Percentiles rank a stretch among this genome's conserved stretches.
Evolutionary conservation across 768 basidiomycete species (phyloP).

Genomic region (Pleurotus pulmonarius): DNA sequence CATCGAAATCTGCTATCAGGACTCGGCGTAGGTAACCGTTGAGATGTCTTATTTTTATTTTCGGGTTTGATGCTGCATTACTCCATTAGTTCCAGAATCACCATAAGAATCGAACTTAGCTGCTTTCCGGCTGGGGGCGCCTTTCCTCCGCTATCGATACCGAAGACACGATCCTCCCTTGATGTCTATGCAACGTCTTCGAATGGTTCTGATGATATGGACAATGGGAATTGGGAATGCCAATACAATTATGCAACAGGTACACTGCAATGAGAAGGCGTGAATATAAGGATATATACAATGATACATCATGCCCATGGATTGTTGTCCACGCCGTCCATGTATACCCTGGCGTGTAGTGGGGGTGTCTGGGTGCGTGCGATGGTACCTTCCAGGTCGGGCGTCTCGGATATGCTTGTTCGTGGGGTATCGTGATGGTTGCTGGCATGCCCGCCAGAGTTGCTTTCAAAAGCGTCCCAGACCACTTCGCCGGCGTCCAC

Average conservation of each 20-base stretch:
- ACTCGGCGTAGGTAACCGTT: no score
- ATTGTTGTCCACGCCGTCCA: constrained; percentile 44
- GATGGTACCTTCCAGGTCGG: constrained; percentile 19
- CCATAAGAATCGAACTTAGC: no score
- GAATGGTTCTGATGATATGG: background rate
- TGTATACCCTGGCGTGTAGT: constrained; percentile 32
- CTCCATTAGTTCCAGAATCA: no score
- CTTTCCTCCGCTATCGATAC: no score
- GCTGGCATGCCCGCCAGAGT: constrained; percentile 16
- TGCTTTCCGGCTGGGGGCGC: no score
- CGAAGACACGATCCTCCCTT: background rate
- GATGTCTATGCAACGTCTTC: background rate
- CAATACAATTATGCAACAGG: constrained; percentile 9
- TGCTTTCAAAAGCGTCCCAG: constrained; percentile 28
- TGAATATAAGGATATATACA: constrained; percentile 7
- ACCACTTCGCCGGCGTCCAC: constrained; percentile 40
- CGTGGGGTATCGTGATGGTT: constrained; percentile 5
- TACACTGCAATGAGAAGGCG: constrained; percentile 10
- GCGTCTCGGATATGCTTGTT: background rate
- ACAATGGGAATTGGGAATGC: constrained; percentile 10
- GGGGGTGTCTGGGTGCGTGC: constrained; percentile 41
- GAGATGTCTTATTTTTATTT: no score
- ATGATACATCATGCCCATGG: constrained; percentile 49
- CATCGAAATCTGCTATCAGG: no score
- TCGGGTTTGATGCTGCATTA: no score